Evolutionary conservation across 2,329 filamentous ascomycete species (phyloP).

Genomic region (Phaeoacremonium minimum): DNA sequence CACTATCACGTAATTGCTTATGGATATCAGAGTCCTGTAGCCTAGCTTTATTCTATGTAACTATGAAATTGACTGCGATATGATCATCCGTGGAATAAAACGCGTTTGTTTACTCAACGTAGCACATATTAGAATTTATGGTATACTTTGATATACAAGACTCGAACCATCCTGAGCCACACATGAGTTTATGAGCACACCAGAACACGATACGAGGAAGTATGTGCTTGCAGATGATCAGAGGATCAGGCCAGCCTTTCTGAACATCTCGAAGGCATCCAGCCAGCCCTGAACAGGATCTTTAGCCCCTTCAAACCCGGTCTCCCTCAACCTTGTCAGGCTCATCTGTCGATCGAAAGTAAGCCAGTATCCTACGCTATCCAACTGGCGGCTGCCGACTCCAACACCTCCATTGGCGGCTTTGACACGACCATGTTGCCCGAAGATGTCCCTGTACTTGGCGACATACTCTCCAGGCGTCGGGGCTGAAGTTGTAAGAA

Average conservation of each 20-base stretch:
- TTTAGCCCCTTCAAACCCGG: conserved; percentile 32
- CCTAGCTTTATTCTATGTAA: too few relatives aligned
- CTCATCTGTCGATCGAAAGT: conserved; percentile 43
- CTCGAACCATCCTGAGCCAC: too few relatives aligned
- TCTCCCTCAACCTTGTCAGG: conserved; percentile 28
- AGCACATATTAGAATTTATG: too few relatives aligned
- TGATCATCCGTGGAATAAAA: too few relatives aligned
- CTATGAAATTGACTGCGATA: too few relatives aligned
- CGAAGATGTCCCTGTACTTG: conserved; percentile 22
- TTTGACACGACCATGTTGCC: conserved; percentile 14
- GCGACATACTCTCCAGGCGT: conserved; percentile 25
- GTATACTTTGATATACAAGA: too few relatives aligned
- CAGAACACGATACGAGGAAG: too few relatives aligned
- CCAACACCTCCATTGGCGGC: conserved; percentile 19
- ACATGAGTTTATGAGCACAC: too few relatives aligned
- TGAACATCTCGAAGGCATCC: conserved; percentile 35
- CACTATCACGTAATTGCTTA: too few relatives aligned
- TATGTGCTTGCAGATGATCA: too few relatives aligned
- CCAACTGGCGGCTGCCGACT: conserved; percentile 29
- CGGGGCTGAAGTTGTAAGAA: not conserved
- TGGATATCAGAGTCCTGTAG: too few relatives aligned
- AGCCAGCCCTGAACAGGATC: conserved; percentile 34
- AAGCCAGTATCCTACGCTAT: conserved; percentile 40
- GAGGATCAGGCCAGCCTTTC: conserved; percentile 34
- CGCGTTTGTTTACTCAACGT: too few relatives aligned